Conservation (phyloP, 208 protist genomes). For the Wallacemonas collosoma region DNA sequence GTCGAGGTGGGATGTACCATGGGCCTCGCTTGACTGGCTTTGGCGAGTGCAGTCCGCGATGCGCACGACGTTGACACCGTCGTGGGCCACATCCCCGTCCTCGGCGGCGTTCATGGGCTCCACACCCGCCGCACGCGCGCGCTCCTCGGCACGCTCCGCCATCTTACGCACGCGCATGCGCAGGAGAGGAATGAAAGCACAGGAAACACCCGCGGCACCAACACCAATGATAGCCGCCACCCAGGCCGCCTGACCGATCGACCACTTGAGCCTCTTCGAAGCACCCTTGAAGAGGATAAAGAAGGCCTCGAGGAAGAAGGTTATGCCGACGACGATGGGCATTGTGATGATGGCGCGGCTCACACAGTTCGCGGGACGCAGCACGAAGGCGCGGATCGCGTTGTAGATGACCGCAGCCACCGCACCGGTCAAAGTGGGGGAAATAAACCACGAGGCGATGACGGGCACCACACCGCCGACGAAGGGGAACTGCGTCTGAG, state of each 20-base stretch:
- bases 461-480: slow-evolving; percentile 76
- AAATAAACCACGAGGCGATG: slow-evolving; percentile 84
- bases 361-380: slow-evolving; percentile 53
- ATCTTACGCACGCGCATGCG: slow-evolving; percentile 34
- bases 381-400: slow-evolving; percentile 44
- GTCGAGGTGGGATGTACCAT: no score
- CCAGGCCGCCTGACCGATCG: slow-evolving; percentile 47
- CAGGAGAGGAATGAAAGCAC: slow-evolving; percentile 60
- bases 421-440: slow-evolving; percentile 58
- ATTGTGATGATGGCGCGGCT: slow-evolving; percentile 54
- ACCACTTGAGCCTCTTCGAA: slow-evolving; percentile 57
- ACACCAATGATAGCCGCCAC: slow-evolving; percentile 54
- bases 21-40: neutral
- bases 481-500: slow-evolving; percentile 61
- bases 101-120: neutral
- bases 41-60: neutral
- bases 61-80: slow-evolving; percentile 5
- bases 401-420: slow-evolving; percentile 65
- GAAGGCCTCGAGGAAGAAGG: slow-evolving; percentile 83
- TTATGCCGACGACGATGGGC: slow-evolving; percentile 58
- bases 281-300: slow-evolving; percentile 82
- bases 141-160: slow-evolving; percentile 13
- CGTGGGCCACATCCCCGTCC: neutral
- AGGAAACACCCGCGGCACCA: slow-evolving; percentile 41
- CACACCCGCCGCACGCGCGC: slow-evolving; percentile 31